Evolutionary conservation across 2,329 filamentous ascomycete species (phyloP).

Genomic region (Colletotrichum chrysophilum): DNA sequence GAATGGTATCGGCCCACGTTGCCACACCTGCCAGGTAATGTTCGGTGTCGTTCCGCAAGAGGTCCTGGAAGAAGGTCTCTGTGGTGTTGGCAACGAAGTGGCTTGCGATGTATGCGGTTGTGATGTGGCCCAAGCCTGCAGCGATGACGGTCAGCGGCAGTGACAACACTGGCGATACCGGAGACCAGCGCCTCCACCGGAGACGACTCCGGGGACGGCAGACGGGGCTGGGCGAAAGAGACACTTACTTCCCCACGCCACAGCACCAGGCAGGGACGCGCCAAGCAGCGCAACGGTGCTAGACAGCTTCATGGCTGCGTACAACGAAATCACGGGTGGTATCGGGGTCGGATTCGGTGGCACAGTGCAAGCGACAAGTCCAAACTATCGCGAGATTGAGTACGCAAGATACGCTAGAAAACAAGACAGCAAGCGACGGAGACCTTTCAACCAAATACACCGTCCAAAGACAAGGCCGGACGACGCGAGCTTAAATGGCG

Average conservation of each 20-base stretch:
- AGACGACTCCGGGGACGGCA: not conserved
- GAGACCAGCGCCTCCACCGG: not conserved
- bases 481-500: slow-evolving; percentile 7
- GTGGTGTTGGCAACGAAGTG: slow-evolving; percentile 64
- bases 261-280: slow-evolving; percentile 35
- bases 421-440: not conserved
- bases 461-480: not conserved
- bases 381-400: not conserved
- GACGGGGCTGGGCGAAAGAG: not conserved
- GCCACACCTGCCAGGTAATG: slow-evolving; percentile 69
- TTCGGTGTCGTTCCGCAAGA: slow-evolving; percentile 58
- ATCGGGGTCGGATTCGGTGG: not conserved
- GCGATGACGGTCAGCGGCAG: slow-evolving; percentile 3
- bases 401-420: not conserved
- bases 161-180: not conserved
- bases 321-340: not conserved
- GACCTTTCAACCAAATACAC: not conserved
- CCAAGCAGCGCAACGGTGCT: slow-evolving; percentile 31
- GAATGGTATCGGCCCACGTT: slow-evolving; percentile 71
- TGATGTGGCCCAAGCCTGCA: slow-evolving; percentile 67
- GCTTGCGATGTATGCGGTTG: slow-evolving; percentile 67
- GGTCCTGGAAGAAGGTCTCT: slow-evolving; percentile 58
- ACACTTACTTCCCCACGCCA: slow-evolving; percentile 48
- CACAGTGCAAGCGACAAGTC: not conserved
- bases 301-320: slow-evolving; percentile 32